Base-by-base conservation (phyloP, 2,329 filamentous ascomycete genomes). In the Ascochyta koolunga region DNA sequence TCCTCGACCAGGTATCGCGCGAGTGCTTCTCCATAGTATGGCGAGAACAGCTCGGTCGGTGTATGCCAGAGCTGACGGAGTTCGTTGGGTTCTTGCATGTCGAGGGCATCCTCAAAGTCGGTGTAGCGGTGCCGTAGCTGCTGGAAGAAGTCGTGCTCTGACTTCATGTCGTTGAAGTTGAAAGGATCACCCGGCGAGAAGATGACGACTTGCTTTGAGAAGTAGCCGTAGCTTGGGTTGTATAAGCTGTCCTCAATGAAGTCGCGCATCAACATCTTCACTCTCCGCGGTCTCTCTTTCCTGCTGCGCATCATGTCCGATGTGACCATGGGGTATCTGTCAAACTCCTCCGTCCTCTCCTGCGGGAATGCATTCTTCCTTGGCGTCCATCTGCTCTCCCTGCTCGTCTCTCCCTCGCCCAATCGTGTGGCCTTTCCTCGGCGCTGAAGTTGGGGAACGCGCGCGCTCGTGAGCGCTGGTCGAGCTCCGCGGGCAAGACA, bases 231-330 rank as follows among this genome's bases (percentile, higher is more conserved):
- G 64, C 91, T 83, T 0, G 92, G 92, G 71, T 98, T 97, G 74
- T 98, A 98, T 13, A 97, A 79, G 71, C 91, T 95, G 78, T 97
- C 93, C 75, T 99, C 95, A 71, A 99, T 95, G 71, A 99, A 99
- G 81, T 99, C 96, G 62, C 96, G 85, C 72, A 96, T 90, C 69
- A 97, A 79, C 95, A 99, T 99, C 84, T 96, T 97, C 63, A 96
- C 93, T 74, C 89, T 84, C 69, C 85, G 85, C 38, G 95, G 95
- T 68, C 95, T 82, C 71, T 96, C 88, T 47, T 80, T 87, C 48
- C 89, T 83, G 62, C 77, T 80, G 63, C 88, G 87, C 62, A 99
- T 79, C 58, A 91, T 87, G 61, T 89, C 83, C n/a, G 91, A 85
- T 8, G 92, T 96, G 42, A 99, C 89, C 71, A 89, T 86, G 0